A percentile compares a stretch with the other conserved stretches of the same genome.
Conservation (phyloP, 805 yeast genomes). For the Kodamaea laetipori region DNA sequence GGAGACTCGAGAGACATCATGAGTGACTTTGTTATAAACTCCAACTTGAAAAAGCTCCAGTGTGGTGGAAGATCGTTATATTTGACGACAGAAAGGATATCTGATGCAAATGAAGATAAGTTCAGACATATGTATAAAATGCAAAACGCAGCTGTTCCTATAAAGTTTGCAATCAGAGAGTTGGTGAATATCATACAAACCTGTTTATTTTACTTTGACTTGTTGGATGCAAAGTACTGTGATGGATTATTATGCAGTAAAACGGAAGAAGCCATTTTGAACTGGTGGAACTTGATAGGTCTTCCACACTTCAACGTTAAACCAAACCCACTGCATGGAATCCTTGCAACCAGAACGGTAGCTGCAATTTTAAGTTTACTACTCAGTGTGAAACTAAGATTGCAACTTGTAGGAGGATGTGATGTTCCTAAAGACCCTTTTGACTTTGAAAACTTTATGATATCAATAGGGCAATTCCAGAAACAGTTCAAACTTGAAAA, state of each 20-base stretch:
- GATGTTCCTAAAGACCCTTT: constrained; percentile 83
- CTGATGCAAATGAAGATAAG: constrained; percentile 79
- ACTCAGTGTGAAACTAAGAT: constrained; percentile 66
- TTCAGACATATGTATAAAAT: constrained; percentile 74
- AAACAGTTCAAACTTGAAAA: constrained; percentile 59
- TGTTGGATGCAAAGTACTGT: constrained; percentile 65
- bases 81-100: constrained; percentile 60
- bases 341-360: constrained; percentile 66
- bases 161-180: constrained; percentile 70
- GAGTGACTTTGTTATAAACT: constrained; percentile 67
- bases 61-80: constrained; percentile 88
- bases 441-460: constrained; percentile 68
- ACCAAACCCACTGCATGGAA: constrained; percentile 52
- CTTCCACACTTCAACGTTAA: constrained; percentile 44
- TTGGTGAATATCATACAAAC: constrained; percentile 74
- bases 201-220: constrained; percentile 72
- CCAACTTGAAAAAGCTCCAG: constrained; percentile 70
- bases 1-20: constrained; percentile 57
- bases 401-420: constrained; percentile 35
- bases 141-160: constrained; percentile 49
- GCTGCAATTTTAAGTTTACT: constrained; percentile 81
- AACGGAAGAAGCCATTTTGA: constrained; percentile 68
- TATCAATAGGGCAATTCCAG: constrained; percentile 76
- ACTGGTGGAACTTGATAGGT: constrained; percentile 86
- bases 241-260: constrained; percentile 84